Conservation (phyloP, 2,329 filamentous ascomycete genomes). For the Nothophaeocryptopus gaeumannii region DNA sequence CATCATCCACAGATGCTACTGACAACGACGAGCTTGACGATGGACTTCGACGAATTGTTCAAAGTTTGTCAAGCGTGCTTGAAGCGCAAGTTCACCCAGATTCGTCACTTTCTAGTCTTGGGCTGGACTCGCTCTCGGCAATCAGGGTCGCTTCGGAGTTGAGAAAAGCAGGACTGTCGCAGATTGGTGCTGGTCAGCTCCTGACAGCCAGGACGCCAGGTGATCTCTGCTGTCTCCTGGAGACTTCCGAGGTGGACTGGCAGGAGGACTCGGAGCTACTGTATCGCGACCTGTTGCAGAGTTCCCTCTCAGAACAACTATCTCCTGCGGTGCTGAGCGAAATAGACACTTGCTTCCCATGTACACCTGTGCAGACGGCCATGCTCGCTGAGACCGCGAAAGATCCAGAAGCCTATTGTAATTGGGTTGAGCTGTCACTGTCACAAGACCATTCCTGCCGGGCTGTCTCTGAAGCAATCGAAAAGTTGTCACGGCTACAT, state of each 20-base stretch:
- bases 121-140: constrained; percentile 65
- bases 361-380: constrained; percentile 70
- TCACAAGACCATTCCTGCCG: constrained; percentile 24
- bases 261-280: constrained; percentile 1
- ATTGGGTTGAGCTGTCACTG: constrained; percentile 68
- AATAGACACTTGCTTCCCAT: constrained; percentile 51
- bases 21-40: constrained; percentile 8
- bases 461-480: constrained; percentile 45
- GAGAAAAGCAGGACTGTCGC: constrained; percentile 53
- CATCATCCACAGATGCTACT: constrained; percentile 28
- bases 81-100: constrained; percentile 16
- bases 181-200: constrained; percentile 59
- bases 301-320: constrained; percentile 4
- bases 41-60: constrained; percentile 12
- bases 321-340: constrained; percentile 3
- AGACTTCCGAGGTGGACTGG: neutral
- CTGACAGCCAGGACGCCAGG: constrained; percentile 54
- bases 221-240: constrained; percentile 9
- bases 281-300: constrained; percentile 12
- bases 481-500: constrained; percentile 53
- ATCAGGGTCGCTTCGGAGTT: constrained; percentile 65
- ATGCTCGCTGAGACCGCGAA: constrained; percentile 75
- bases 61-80: constrained; percentile 24
- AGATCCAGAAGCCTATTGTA: constrained; percentile 66
- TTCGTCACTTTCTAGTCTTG: constrained; percentile 52